These are phyloP conservation scores for Ottelia alismoides DNA, from an alignment of 106 monocot species.

Conservation along the genomic window DNA sequence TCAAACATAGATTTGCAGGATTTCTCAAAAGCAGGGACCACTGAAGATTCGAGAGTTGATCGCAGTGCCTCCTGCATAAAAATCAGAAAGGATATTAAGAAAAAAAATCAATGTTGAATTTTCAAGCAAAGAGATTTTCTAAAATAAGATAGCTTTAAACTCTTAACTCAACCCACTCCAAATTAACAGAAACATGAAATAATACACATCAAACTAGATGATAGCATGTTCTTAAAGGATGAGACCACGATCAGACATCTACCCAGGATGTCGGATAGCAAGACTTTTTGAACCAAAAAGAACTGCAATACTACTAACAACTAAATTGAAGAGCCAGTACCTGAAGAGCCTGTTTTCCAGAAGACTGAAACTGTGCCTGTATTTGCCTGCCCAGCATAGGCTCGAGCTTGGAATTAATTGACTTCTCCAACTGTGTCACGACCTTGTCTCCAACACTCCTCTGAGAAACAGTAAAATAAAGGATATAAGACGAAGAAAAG, in stretches of 20 bases:
- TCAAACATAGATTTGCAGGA: constrained; percentile 74
- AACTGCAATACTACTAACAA: no score
- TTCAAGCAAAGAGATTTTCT: no score
- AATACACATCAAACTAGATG: no score
- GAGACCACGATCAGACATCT: no score
- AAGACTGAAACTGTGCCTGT: constrained; percentile 83
- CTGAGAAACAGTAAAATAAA: no score
- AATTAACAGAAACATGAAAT: no score
- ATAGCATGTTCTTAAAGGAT: no score
- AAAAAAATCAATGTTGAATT: background rate
- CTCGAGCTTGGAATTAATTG: constrained; percentile 80
- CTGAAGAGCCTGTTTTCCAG: constrained; percentile 89
- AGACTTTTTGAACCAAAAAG: no score
- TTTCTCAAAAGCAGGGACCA: constrained; percentile 75
- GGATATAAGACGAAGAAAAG: no score
- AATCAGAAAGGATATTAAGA: background rate
- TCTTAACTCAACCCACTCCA: no score
- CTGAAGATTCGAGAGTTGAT: constrained; percentile 46
- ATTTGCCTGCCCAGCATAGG: constrained; percentile 67
- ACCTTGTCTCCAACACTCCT: constrained; percentile 80
- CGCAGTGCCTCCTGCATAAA: constrained; percentile 48
- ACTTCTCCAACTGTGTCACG: constrained; percentile 72
- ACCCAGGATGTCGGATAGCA: no score
- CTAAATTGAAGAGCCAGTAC: constrained; percentile 90
- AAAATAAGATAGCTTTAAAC: no score